Evolutionary conservation across 345 rosid species (phyloP).

Genomic region (Excoecaria agallocha): DNA sequence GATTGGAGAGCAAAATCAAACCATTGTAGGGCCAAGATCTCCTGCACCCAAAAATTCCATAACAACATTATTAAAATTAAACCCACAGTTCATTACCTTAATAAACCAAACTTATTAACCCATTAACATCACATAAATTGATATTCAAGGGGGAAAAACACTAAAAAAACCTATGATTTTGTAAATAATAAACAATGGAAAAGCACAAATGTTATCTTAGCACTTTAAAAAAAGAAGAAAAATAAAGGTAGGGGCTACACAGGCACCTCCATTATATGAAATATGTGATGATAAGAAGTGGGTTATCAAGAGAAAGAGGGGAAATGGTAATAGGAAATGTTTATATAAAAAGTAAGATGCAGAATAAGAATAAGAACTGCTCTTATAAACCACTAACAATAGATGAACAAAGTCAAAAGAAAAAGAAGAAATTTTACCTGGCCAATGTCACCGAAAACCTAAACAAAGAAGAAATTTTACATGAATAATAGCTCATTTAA

Average conservation of each 20-base stretch:
- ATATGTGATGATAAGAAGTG: not conserved
- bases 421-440: no score
- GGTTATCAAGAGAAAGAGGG: not conserved
- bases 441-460: no score
- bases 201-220: constrained; percentile 5
- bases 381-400: no score
- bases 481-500: no score
- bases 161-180: not conserved
- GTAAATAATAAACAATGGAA: not conserved
- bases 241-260: constrained; percentile 2
- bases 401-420: no score
- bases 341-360: no score
- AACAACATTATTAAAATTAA: not conserved
- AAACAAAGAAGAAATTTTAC: no score
- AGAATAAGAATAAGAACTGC: not conserved
- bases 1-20: no score
- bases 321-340: no score
- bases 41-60: constrained; percentile 1
- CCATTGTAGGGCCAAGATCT: constrained; percentile 44
- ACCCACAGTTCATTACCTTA: not conserved
- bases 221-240: constrained; percentile 5
- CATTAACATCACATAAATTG: not conserved
- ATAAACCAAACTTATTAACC: not conserved
- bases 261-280: constrained; percentile 17
- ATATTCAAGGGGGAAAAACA: not conserved